These are phyloP conservation scores for Colletotrichum karsti DNA, from an alignment of 2,329 filamentous ascomycete genomes.

Conservation along the genomic window DNA sequence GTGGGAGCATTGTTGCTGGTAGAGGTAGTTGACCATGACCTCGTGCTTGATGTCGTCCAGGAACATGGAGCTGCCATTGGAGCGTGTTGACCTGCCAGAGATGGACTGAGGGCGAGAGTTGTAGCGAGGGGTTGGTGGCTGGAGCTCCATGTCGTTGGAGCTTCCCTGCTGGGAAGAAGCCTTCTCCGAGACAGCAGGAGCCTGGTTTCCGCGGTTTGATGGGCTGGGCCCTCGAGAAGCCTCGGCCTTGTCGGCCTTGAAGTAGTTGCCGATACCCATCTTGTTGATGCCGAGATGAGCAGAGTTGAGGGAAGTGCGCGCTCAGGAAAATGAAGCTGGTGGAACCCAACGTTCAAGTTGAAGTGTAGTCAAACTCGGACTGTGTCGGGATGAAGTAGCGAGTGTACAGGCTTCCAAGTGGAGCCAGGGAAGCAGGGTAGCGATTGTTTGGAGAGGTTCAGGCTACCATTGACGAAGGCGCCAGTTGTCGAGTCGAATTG, in stretches of 20 bases:
- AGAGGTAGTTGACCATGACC: constrained; percentile 85
- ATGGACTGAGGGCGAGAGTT: constrained; percentile 62
- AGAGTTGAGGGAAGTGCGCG: not conserved
- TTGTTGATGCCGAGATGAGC: constrained; percentile 21
- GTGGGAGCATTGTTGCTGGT: constrained; percentile 79
- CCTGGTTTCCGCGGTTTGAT: constrained; percentile 33
- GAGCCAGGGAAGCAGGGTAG: constrained; percentile 5
- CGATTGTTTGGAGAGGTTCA: constrained; percentile 15
- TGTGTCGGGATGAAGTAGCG: not conserved
- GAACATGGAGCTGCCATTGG: constrained; percentile 60
- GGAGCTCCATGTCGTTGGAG: constrained; percentile 56
- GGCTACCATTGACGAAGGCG: constrained; percentile 16
- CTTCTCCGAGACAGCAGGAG: constrained; percentile 46
- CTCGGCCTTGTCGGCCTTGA: constrained; percentile 62
- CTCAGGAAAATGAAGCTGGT: not conserved
- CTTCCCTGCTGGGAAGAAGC: constrained; percentile 34
- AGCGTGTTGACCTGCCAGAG: constrained; percentile 55
- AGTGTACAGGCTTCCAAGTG: constrained; percentile 25
- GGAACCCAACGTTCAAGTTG: not conserved
- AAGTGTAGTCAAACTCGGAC: not conserved
- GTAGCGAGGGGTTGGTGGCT: constrained; percentile 56
- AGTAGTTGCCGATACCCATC: constrained; percentile 72
- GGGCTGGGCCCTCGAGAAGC: constrained; percentile 33
- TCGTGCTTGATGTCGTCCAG: constrained; percentile 81
- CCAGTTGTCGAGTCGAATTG: constrained; percentile 9